Evolutionary conservation across 1,284 basidiomycete species (phyloP), one percentile per base, ranked within the genome.

Genomic region (Phlebopus sp.): DNA sequence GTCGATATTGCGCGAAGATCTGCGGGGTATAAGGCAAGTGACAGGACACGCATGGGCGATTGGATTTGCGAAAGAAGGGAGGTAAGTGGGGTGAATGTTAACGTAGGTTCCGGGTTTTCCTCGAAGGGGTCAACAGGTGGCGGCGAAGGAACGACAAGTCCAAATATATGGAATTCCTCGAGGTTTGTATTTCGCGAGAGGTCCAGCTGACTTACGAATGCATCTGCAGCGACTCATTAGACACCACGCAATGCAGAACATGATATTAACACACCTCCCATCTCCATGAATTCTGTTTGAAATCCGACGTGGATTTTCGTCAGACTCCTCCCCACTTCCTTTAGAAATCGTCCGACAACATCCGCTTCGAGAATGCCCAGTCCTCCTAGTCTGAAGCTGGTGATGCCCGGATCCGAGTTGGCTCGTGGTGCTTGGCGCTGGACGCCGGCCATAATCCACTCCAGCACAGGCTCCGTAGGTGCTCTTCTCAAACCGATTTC

Each of bases 121-220:
- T 48, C 59, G 15, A 59, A 60, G 18, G 61, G 55, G 42, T 61
- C 55, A 17, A 34, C 42, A 1, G 44, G 62, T 11, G 66, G 59
- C 29, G 63, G 64, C 19, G 66, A 65, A 19, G 63, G 63, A 34
- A 68, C 53, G 13, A 64, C 59, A 9, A 64, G 59, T 5, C 63
- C 66, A 48, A 69, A 64, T 30, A 64, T 53, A 44, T 68, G 66
- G 29, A 65, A 50, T 46, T 66, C 66, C 42, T 55, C 58, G 18
- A 64, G 50, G 36, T 46, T 52, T 13, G 41, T 53, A 38, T 67
- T 64, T 15, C 52, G 44, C 0, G 55, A 43, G 13, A 64, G 64
- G 14, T 55, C 50, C 32, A 68, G 54, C 27, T 64, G 61, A 21
- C 40, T 56, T 35, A 67, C 59, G 29, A 68, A 38, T 5, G 39